Conservation (phyloP, 1,284 basidiomycete genomes). For the Moesziomyces aphidis region DNA sequence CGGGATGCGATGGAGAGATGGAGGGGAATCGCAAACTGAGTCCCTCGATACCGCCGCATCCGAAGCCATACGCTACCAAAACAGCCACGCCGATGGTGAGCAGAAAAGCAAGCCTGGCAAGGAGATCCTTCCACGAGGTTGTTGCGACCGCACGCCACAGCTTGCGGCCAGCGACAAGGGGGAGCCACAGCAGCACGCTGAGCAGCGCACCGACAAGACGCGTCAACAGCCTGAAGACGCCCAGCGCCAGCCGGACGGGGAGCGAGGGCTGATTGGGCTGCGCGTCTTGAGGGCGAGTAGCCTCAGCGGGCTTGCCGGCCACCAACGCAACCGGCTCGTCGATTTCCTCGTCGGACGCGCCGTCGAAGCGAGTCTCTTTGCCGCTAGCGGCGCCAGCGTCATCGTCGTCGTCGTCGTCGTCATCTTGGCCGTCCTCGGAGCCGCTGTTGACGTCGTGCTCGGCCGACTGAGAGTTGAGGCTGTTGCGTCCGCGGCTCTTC, state of each 20-base stretch:
- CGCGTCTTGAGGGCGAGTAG: background rate
- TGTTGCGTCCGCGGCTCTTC: constrained; percentile 11
- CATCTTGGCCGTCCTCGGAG: background rate
- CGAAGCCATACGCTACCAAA: background rate
- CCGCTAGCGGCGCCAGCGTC: constrained; percentile 34
- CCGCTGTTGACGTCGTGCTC: constrained; percentile 18
- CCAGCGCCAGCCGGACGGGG: background rate
- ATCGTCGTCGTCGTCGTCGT: constrained; percentile 15
- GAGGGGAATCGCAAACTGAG: background rate
- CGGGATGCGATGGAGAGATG: background rate
- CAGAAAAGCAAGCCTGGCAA: background rate
- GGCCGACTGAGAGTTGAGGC: constrained; percentile 6
- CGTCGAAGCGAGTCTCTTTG: constrained; percentile 46
- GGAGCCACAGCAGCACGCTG: constrained; percentile 1
- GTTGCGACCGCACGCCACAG: background rate
- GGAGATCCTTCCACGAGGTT: background rate
- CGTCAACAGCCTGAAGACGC: background rate
- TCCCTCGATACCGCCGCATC: background rate
- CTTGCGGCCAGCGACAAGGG: constrained; percentile 1
- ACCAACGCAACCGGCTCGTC: background rate
- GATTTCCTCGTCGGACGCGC: constrained; percentile 16
- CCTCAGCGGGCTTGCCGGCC: background rate
- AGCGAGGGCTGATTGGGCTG: background rate
- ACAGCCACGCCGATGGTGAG: constrained; percentile 1
- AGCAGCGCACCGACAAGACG: background rate